Evolutionary conservation across 441 rosid species (phyloP).

Genomic region (Aleurites moluccanus): DNA sequence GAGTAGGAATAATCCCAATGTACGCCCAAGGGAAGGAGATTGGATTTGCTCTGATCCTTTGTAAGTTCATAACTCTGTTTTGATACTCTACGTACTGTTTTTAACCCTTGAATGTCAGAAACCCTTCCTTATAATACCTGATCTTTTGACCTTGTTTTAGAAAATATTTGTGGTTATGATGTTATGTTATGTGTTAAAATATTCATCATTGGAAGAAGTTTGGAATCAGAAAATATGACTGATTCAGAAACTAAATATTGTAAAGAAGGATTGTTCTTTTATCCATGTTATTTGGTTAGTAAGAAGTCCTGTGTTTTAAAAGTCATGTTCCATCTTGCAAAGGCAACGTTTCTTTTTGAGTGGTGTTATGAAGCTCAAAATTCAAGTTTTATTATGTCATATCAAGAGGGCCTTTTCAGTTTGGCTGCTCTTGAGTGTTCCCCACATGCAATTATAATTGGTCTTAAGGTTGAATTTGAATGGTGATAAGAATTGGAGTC

Average conservation of each 20-base stretch:
- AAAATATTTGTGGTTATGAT: neutral
- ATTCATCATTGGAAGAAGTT: neutral
- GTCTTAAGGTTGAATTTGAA: too few species aligned
- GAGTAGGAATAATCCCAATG: slow-evolving; percentile 63
- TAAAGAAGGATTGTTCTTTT: neutral
- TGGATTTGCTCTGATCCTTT: slow-evolving; percentile 71
- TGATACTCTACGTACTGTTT: neutral
- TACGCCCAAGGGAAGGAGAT: slow-evolving; percentile 91
- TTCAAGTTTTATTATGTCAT: neutral
- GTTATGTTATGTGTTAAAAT: neutral
- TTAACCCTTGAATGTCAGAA: neutral
- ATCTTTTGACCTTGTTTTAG: neutral
- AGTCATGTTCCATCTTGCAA: neutral
- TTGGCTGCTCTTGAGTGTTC: neutral
- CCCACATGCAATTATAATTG: neutral
- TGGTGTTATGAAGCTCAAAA: neutral
- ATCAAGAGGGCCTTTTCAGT: neutral
- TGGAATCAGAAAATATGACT: neutral
- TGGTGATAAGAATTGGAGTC: too few species aligned
- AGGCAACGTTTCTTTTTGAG: neutral
- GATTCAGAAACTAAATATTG: neutral
- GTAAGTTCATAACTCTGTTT: slow-evolving; percentile 45
- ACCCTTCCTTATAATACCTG: neutral
- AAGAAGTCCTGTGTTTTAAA: neutral
- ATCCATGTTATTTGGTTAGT: neutral